A percentile compares a stretch with the other conserved stretches of the same genome.
Conservation (phyloP, 2,329 filamentous ascomycete species). For the Leptographium wingfieldii region DNA sequence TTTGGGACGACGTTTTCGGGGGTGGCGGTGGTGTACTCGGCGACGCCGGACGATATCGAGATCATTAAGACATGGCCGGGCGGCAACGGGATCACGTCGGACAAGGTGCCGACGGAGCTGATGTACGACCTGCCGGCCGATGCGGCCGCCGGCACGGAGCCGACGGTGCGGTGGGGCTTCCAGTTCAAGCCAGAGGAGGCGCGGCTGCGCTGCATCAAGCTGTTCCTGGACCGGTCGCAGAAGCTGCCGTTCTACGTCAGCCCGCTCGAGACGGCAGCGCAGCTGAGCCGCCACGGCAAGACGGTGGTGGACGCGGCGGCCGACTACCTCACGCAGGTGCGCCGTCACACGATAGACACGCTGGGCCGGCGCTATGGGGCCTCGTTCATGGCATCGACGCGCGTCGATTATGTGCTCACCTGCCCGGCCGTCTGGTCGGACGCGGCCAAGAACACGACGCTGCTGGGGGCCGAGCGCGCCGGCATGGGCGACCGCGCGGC, state of each 20-base stretch:
- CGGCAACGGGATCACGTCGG: conserved; percentile 74
- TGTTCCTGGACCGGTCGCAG: conserved; percentile 70
- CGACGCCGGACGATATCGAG: conserved; percentile 66
- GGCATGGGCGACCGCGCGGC: conserved; percentile 61
- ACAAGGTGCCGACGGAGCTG: conserved; percentile 75
- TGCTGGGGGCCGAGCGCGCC: conserved; percentile 64
- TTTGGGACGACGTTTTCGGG: conserved; percentile 79
- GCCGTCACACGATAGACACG: conserved; percentile 67
- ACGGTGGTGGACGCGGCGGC: conserved; percentile 68
- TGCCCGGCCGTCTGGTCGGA: conserved; percentile 79
- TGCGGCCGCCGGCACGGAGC: conserved; percentile 24
- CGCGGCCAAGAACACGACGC: conserved; percentile 70
- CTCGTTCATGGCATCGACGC: conserved; percentile 64
- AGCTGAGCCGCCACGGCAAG: conserved; percentile 61
- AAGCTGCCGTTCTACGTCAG: conserved; percentile 72
- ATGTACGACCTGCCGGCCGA: conserved; percentile 40
- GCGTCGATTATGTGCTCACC: conserved; percentile 67
- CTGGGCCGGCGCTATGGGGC: conserved; percentile 63
- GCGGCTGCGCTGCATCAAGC: conserved; percentile 68
- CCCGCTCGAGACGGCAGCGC: conserved; percentile 62
- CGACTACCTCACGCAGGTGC: conserved; percentile 66
- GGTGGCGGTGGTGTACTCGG: conserved; percentile 61
- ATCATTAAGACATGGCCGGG: conserved; percentile 80
- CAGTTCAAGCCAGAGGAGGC: conserved; percentile 69
- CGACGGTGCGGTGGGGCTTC: conserved; percentile 63